phyloP scores from a whole-genome alignment of 108 stramenopile species.

The Fragilariopsis cylindrus region DNA sequence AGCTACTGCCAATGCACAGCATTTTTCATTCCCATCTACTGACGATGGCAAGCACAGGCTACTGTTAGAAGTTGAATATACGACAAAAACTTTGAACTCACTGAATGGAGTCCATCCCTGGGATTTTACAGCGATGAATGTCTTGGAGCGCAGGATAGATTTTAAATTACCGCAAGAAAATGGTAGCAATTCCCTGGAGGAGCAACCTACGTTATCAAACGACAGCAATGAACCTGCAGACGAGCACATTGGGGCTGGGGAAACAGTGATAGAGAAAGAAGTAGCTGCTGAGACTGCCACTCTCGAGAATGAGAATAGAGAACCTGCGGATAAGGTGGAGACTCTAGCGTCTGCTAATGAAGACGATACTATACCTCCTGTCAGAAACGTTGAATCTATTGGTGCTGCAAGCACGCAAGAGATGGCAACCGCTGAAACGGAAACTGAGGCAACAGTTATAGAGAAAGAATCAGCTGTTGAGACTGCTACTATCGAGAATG shows the following conservation, averaged over 20 bases:
- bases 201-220: not conserved
- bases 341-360: not conserved
- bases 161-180: conserved; percentile 20
- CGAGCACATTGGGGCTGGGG: not conserved
- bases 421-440: not conserved
- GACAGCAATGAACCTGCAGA: not conserved
- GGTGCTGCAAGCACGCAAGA: too few relatives aligned
- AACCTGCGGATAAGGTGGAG: too few relatives aligned
- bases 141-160: conserved; percentile 69
- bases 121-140: conserved; percentile 76
- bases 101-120: conserved; percentile 74
- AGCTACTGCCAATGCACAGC: conserved; percentile 12
- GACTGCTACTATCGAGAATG: too few relatives aligned
- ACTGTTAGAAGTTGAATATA: conserved; percentile 64
- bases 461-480: not conserved
- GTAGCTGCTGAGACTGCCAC: not conserved
- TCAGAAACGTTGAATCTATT: too few relatives aligned
- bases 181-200: not conserved
- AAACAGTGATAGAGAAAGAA: not conserved
- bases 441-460: not conserved
- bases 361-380: too few relatives aligned
- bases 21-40: conserved; percentile 66
- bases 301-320: not conserved
- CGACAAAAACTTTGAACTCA: conserved; percentile 66
- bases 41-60: conserved; percentile 73